Conservation (phyloP, 139 green algal genomes). For the Picochlorum sp. region DNA sequence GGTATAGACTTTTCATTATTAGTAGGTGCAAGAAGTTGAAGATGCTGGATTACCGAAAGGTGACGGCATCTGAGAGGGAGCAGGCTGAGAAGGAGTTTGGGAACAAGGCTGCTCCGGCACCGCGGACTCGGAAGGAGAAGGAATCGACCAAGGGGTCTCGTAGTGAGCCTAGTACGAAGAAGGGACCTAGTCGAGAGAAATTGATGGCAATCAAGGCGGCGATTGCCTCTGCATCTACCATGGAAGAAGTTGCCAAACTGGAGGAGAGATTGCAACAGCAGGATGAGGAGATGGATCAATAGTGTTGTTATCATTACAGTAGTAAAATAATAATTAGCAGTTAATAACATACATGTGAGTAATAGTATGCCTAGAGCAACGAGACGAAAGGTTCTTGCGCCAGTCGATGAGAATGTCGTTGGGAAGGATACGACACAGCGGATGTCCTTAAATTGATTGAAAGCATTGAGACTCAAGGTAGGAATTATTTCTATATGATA, state of each 20-base stretch:
- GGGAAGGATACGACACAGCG: too few species aligned
- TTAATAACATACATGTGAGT: too few species aligned
- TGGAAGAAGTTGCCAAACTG: constrained; percentile 80
- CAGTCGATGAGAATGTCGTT: too few species aligned
- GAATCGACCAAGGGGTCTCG: constrained; percentile 34
- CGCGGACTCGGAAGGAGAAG: constrained; percentile 59
- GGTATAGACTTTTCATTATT: constrained; percentile 79
- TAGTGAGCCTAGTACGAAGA: constrained; percentile 11
- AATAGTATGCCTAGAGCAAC: too few species aligned
- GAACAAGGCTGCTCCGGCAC: constrained; percentile 25
- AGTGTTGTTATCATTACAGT: too few species aligned
- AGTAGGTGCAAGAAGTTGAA: constrained; percentile 65
- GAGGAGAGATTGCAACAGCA: constrained; percentile 64
- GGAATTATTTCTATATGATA: too few species aligned
- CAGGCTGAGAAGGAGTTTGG: constrained; percentile 54
- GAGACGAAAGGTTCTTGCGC: too few species aligned
- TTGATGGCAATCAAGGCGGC: constrained; percentile 79
- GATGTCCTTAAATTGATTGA: too few species aligned
- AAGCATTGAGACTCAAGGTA: too few species aligned
- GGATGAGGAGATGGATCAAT: too few species aligned
- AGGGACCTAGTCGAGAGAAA: constrained; percentile 63
- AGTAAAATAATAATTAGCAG: too few species aligned
- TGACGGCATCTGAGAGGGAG: constrained; percentile 79
- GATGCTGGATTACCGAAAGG: constrained; percentile 89
- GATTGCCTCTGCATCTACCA: constrained; percentile 78